A percentile compares a stretch with the other conserved stretches of the same genome.
Evolutionary conservation across 2,329 filamentous ascomycete species (phyloP).

Genomic region (Hypoxylon sp.): DNA sequence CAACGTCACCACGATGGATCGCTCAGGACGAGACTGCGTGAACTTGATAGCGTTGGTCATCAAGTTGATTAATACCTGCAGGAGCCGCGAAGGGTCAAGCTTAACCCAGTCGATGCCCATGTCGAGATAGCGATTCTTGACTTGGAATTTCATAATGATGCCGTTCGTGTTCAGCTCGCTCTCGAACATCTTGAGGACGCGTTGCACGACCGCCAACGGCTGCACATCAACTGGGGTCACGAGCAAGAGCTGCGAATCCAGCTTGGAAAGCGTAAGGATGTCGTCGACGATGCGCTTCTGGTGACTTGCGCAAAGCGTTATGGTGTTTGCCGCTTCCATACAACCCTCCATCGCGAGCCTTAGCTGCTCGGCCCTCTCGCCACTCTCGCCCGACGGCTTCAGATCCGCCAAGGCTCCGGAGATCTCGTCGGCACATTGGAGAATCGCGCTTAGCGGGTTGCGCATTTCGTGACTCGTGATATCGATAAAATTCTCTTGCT

Average conservation of each 20-base stretch:
- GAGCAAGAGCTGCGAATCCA: slow-evolving; percentile 74
- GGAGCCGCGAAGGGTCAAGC: slow-evolving; percentile 76
- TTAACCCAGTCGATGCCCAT: slow-evolving; percentile 75
- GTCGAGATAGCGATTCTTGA: slow-evolving; percentile 72
- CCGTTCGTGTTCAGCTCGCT: slow-evolving; percentile 75
- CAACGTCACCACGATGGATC: slow-evolving; percentile 69
- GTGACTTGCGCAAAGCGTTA: slow-evolving; percentile 80
- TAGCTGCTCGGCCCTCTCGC: slow-evolving; percentile 56
- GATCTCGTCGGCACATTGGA: slow-evolving; percentile 81
- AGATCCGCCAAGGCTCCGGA: slow-evolving; percentile 57
- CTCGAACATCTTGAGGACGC: slow-evolving; percentile 81
- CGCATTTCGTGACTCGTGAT: slow-evolving; percentile 80
- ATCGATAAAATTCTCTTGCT: slow-evolving; percentile 76
- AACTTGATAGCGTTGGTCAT: slow-evolving; percentile 74
- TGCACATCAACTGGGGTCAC: slow-evolving; percentile 76
- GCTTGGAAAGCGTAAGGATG: slow-evolving; percentile 71
- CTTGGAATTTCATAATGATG: slow-evolving; percentile 73
- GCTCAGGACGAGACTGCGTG: slow-evolving; percentile 65
- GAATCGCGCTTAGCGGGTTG: slow-evolving; percentile 76
- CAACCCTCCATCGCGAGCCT: slow-evolving; percentile 56
- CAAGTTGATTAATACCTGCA: slow-evolving; percentile 80
- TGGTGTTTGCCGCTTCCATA: slow-evolving; percentile 81
- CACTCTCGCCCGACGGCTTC: slow-evolving; percentile 46
- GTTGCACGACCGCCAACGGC: slow-evolving; percentile 71
- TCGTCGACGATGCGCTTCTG: slow-evolving; percentile 77